Conservation (phyloP, 2,329 filamentous ascomycete species). For the Basipetospora chlamydospora region DNA sequence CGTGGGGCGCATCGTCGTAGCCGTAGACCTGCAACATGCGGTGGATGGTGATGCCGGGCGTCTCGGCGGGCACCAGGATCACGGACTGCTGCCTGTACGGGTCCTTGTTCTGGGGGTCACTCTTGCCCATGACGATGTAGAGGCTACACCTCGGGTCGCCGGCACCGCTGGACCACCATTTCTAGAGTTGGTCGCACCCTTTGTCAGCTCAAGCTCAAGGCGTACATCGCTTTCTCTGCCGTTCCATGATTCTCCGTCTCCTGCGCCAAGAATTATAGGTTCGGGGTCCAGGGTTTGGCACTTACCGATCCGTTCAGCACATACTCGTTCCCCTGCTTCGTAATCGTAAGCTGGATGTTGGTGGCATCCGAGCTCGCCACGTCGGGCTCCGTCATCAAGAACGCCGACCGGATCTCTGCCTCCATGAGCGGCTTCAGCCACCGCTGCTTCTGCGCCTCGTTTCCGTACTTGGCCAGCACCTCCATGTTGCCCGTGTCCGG, state of each 20-base stretch:
- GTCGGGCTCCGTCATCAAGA: constrained; percentile 87
- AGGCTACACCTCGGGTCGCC: constrained; percentile 85
- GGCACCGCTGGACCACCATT: constrained; percentile 98
- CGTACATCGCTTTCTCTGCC: too few species aligned
- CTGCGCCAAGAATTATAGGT: background rate
- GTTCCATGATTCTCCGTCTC: background rate
- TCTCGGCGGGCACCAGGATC: constrained; percentile 67
- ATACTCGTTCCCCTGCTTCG: constrained; percentile 71
- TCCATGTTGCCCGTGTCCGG: constrained; percentile 96
- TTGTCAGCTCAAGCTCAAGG: too few species aligned
- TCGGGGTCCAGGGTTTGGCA: constrained; percentile 6
- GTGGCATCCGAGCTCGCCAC: constrained; percentile 82
- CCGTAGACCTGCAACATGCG: constrained; percentile 91
- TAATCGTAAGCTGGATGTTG: constrained; percentile 79
- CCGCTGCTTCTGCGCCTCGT: constrained; percentile 65
- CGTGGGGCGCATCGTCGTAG: constrained; percentile 96
- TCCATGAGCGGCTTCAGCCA: constrained; percentile 74
- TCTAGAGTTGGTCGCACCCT: constrained; percentile 47
- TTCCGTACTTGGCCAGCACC: constrained; percentile 82
- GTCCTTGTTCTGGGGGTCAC: constrained; percentile 58
- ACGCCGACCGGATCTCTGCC: constrained; percentile 75
- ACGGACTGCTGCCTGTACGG: constrained; percentile 88
- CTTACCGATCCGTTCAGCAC: constrained; percentile 74
- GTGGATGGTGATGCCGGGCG: constrained; percentile 79
- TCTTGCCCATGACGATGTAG: constrained; percentile 96